These are phyloP conservation scores for Borovskyia barvae DNA, from an alignment of 208 protist species.

Conservation along the genomic window DNA sequence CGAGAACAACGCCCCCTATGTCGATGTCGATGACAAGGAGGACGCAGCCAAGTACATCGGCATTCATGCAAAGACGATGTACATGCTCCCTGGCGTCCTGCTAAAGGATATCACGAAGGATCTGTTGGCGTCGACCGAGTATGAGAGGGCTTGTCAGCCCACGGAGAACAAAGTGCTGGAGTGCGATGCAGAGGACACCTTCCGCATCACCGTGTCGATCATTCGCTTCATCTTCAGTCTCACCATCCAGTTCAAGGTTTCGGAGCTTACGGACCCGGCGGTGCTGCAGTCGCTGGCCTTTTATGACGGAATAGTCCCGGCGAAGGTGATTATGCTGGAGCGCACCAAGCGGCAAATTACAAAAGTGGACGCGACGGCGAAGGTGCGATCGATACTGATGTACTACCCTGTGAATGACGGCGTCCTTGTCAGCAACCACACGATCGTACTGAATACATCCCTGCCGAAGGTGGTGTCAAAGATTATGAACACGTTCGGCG, in stretches of 20 bases:
- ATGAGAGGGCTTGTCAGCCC: constrained; percentile 83
- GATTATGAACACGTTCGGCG: constrained; percentile 81
- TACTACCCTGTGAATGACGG: constrained; percentile 88
- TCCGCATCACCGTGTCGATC: constrained; percentile 66
- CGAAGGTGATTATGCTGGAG: constrained; percentile 81
- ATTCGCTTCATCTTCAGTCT: constrained; percentile 86
- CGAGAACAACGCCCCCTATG: constrained; percentile 80
- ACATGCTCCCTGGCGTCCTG: constrained; percentile 74
- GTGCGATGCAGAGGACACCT: constrained; percentile 59
- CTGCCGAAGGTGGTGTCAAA: constrained; percentile 73
- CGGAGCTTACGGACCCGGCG: constrained; percentile 66
- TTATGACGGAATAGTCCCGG: constrained; percentile 72
- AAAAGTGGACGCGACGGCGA: constrained; percentile 83
- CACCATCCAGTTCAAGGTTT: constrained; percentile 86
- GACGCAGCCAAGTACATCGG: constrained; percentile 67
- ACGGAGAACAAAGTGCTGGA: constrained; percentile 65
- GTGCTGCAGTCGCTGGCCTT: constrained; percentile 44
- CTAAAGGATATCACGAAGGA: constrained; percentile 52
- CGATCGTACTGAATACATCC: constrained; percentile 83
- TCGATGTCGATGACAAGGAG: constrained; percentile 53
- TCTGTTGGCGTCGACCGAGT: constrained; percentile 72
- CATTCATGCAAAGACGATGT: constrained; percentile 88
- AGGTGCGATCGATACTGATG: constrained; percentile 83
- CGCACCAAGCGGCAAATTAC: constrained; percentile 80
- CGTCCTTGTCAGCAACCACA: constrained; percentile 78